These are phyloP conservation scores for Aechmea fasciata DNA, from an alignment of 176 grass and related monocot species.

Conservation along the genomic window DNA sequence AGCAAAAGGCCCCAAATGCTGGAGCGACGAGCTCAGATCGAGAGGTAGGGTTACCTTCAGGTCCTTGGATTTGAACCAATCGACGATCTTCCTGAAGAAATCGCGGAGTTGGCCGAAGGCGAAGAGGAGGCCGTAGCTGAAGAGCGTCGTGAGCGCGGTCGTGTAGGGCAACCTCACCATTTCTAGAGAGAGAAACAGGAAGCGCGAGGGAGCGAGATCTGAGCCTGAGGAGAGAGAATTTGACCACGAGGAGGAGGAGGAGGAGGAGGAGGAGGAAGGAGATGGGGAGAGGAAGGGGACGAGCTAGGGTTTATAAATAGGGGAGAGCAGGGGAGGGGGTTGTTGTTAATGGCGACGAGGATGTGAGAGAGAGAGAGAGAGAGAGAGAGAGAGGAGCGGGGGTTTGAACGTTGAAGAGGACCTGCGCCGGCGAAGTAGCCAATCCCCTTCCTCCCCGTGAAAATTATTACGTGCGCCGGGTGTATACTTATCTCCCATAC, in stretches of 20 bases:
- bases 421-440: not conserved
- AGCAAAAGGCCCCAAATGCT: not conserved
- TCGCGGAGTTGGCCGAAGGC: slow-evolving; percentile 69
- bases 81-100: slow-evolving; percentile 55
- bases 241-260: too few species aligned
- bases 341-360: slow-evolving; percentile 40
- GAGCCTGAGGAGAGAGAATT: too few species aligned
- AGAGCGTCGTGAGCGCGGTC: slow-evolving; percentile 55
- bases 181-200: not conserved
- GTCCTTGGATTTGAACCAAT: slow-evolving; percentile 55
- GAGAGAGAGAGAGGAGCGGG: not conserved
- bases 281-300: too few species aligned
- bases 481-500: too few species aligned
- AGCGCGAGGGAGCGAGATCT: slow-evolving; percentile 21
- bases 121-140: slow-evolving; percentile 78
- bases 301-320: slow-evolving; percentile 22
- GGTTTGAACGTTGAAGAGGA: slow-evolving; percentile 42
- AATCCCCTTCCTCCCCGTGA: not conserved
- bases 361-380: too few species aligned
- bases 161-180: slow-evolving; percentile 87
- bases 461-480: too few species aligned
- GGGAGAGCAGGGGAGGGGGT: slow-evolving; percentile 9
- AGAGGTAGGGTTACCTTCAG: slow-evolving; percentile 32
- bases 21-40: not conserved
- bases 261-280: too few species aligned